Percentiles rank a stretch among this genome's conserved stretches.
These are phyloP conservation scores for Saussurea involucrata DNA, from an alignment of 129 eudicot genomes.

Conservation along the genomic window DNA sequence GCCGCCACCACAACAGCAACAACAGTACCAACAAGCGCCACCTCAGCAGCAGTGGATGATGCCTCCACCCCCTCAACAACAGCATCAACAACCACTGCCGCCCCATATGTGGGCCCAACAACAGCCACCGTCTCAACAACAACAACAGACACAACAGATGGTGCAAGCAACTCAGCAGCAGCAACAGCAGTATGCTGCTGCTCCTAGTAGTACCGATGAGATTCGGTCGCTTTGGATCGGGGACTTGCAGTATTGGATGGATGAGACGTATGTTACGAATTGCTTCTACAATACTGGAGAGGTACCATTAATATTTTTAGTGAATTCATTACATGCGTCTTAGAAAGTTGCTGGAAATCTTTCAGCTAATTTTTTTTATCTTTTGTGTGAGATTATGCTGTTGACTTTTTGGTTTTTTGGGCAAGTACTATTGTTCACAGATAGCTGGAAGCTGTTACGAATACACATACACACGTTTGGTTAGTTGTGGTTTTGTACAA, in stretches of 20 bases:
- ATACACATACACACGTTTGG: background rate
- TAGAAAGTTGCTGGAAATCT: background rate
- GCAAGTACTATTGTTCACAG: too few species aligned
- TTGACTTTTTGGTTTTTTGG: background rate
- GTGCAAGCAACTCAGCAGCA: constrained; percentile 30
- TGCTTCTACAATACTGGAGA: constrained; percentile 74
- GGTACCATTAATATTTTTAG: constrained; percentile 30
- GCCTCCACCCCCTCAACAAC: constrained; percentile 46
- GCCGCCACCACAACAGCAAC: constrained; percentile 37
- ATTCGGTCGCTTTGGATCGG: constrained; percentile 92
- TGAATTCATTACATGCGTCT: background rate
- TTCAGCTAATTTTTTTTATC: background rate
- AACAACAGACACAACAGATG: constrained; percentile 36
- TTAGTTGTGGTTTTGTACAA: background rate
- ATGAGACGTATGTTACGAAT: constrained; percentile 56
- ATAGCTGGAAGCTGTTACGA: background rate
- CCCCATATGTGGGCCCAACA: constrained; percentile 37
- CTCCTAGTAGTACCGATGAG: constrained; percentile 56
- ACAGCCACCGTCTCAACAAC: constrained; percentile 35
- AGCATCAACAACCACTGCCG: constrained; percentile 33
- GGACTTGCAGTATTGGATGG: constrained; percentile 98
- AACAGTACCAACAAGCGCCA: constrained; percentile 42
- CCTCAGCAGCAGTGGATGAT: constrained; percentile 55
- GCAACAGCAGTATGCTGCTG: constrained; percentile 36
- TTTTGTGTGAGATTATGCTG: background rate